These are phyloP conservation scores for Thymus mandschuricus DNA, from an alignment of 257 asterid genomes.

Conservation along the genomic window DNA sequence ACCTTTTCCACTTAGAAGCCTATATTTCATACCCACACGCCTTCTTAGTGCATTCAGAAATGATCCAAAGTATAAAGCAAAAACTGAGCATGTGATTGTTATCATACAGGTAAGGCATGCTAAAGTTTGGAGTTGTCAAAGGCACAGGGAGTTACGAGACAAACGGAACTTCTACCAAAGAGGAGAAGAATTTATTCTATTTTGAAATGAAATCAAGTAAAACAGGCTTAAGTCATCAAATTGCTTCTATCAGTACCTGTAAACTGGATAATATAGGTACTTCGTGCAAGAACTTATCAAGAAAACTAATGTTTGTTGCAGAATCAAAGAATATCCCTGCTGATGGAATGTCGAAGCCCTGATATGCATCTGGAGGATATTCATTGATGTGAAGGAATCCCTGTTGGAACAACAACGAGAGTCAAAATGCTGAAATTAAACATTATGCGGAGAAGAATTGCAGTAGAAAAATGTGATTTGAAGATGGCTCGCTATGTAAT, in stretches of 20 bases:
- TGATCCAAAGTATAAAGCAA: conserved; percentile 93
- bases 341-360: conserved; percentile 98
- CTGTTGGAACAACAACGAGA: conserved; percentile 46
- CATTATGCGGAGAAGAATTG: conserved; percentile 1
- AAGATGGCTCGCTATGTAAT: conserved; percentile 1
- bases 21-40: conserved; percentile 83
- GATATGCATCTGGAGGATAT: conserved; percentile 99
- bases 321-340: conserved; percentile 76
- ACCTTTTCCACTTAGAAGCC: conserved; percentile 73
- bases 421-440: conserved; percentile 8
- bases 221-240: conserved; percentile 5
- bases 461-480: conserved; percentile 15
- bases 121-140: conserved; percentile 98
- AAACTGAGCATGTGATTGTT: conserved; percentile 94
- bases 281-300: conserved; percentile 43
- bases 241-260: conserved; percentile 53
- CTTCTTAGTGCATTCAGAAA: conserved; percentile 85
- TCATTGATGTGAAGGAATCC: conserved; percentile 97
- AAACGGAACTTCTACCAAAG: conserved; percentile 61
- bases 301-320: conserved; percentile 57
- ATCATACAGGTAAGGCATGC: conserved; percentile 99
- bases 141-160: conserved; percentile 89
- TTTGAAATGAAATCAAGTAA: conserved; percentile 10
- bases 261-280: conserved; percentile 68
- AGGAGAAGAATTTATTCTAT: conserved; percentile 28